These are phyloP conservation scores for Zea mays DNA, from an alignment of 176 grass and related monocot genomes.

Conservation along the genomic window Zm-B73-REFERENCE-NAM-5.0 NC_050096.1:36445501-36446000, in stretches of 20 bases:
- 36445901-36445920: neutral
- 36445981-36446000: neutral
- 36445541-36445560: constrained; percentile 33
- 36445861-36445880: neutral
- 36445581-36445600: constrained; percentile 1
- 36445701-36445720: neutral
- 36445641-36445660: neutral
- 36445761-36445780: neutral
- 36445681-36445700: neutral
- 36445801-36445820: neutral
- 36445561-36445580: constrained; percentile 18
- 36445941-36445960: neutral
- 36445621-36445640: neutral
- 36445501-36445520: constrained; percentile 26
- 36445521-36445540: constrained; percentile 18
- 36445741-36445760: constrained; percentile 5
- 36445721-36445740: neutral
- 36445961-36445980: neutral
- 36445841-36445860: neutral
- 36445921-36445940: neutral
- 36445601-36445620: neutral
- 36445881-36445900: neutral
- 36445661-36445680: neutral
- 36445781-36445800: neutral
- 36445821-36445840: neutral